A percentile compares a stretch with the other conserved stretches of the same genome.
Evolutionary conservation across 1,284 basidiomycete species (phyloP).

Genomic region (Trichosporon inkin): DNA sequence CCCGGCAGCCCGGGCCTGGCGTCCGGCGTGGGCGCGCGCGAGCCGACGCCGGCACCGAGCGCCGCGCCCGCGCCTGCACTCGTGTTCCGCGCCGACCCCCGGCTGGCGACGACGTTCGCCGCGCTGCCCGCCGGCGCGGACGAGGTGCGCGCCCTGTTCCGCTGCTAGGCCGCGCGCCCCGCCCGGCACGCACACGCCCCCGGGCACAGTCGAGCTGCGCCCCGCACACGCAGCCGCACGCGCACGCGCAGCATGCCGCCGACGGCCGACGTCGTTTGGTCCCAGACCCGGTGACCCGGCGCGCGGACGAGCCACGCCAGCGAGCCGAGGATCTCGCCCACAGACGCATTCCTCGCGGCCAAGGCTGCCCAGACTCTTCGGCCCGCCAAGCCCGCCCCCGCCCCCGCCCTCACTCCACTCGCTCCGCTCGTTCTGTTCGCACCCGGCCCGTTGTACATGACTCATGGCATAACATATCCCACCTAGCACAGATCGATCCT

Average conservation of each 20-base stretch:
- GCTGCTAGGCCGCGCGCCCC: background rate
- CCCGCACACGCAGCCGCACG: too few relatives aligned
- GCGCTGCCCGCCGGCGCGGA: conserved; percentile 21
- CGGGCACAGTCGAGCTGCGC: too few relatives aligned
- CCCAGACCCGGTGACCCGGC: too few relatives aligned
- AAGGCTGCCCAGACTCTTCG: too few relatives aligned
- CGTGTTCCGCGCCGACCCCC: conserved; percentile 32
- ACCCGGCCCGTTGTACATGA: conserved; percentile 5
- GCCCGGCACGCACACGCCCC: too few relatives aligned
- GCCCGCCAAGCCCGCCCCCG: too few relatives aligned
- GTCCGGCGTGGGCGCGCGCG: background rate
- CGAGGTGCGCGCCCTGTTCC: conserved; percentile 26
- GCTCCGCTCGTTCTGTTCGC: background rate
- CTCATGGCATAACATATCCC: background rate
- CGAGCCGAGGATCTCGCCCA: too few relatives aligned
- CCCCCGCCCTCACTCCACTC: background rate
- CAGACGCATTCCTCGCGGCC: too few relatives aligned
- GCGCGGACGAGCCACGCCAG: too few relatives aligned
- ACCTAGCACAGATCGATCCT: background rate
- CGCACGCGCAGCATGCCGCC: too few relatives aligned
- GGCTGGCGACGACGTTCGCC: conserved; percentile 29
- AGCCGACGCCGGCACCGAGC: background rate
- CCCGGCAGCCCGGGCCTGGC: background rate
- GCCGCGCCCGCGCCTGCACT: conserved; percentile 4
- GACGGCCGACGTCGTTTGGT: too few relatives aligned